A percentile compares a stretch with the other conserved stretches of the same genome.
Evolutionary conservation across 139 green algal genomes (phyloP).

Genomic region (Chlorella sp.): DNA sequence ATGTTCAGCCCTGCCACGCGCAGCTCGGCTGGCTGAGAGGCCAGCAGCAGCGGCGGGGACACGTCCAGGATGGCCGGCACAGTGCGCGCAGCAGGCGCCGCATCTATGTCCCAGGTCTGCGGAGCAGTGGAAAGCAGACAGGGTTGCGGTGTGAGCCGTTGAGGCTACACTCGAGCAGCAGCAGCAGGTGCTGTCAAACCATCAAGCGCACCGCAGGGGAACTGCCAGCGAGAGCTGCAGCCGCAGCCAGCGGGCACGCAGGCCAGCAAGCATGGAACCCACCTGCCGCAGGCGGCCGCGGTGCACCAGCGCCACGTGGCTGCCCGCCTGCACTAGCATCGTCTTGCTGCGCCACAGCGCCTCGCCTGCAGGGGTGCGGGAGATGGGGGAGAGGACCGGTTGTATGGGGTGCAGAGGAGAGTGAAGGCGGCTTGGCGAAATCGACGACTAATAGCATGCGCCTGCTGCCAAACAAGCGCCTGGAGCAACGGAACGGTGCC

Average conservation of each 20-base stretch:
- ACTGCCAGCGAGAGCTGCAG: no score
- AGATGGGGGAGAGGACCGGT: not conserved
- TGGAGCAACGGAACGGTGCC: no score
- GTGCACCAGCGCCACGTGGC: conserved; percentile 46
- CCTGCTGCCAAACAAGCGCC: no score
- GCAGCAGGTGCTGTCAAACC: no score
- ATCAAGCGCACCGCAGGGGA: no score
- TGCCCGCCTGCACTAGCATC: conserved; percentile 50
- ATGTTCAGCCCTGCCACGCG: conserved; percentile 35
- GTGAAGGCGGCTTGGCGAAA: no score
- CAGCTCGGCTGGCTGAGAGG: not conserved
- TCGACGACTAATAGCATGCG: no score
- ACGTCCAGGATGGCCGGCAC: conserved; percentile 22
- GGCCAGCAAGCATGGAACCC: not conserved
- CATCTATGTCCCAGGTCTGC: conserved; percentile 26
- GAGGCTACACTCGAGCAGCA: not conserved
- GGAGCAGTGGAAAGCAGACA: not conserved
- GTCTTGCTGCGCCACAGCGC: conserved; percentile 41
- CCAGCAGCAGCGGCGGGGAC: conserved; percentile 19
- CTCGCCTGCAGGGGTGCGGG: conserved; percentile 18
- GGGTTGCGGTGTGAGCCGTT: not conserved
- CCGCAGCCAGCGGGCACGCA: not conserved
- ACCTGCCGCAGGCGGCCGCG: conserved; percentile 27
- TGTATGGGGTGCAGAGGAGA: no score
- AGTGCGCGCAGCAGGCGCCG: not conserved